phyloP scores from a whole-genome alignment of 192 early-diverging fungal species.

The Lunasporangiospora selenospora region DNA sequence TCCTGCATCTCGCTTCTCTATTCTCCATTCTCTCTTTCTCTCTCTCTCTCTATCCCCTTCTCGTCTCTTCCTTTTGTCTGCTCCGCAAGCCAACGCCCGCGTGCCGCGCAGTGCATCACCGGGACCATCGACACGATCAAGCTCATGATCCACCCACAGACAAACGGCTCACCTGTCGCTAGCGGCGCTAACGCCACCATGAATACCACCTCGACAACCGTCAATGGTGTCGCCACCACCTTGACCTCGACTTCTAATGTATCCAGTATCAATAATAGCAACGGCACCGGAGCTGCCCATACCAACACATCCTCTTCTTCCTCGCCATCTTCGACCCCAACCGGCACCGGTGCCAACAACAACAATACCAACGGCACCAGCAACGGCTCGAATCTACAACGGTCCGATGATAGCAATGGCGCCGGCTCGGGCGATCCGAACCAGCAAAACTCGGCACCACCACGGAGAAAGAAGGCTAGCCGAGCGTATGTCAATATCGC shows the following conservation, averaged over 20 bases:
- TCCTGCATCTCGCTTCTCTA: not conserved
- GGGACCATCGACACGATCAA: constrained; percentile 43
- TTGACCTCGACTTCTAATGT: too few species aligned
- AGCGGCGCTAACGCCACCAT: constrained; percentile 9
- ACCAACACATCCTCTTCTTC: not conserved
- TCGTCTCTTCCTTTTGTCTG: not conserved
- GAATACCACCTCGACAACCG: constrained; percentile 18
- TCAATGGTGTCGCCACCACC: too few species aligned
- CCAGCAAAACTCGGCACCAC: constrained; percentile 23
- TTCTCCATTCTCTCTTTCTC: not conserved
- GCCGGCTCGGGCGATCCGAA: constrained; percentile 36
- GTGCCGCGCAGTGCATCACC: too few species aligned
- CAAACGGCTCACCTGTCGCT: not conserved
- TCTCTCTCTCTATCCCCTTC: not conserved
- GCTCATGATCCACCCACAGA: constrained; percentile 34
- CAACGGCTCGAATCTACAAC: not conserved
- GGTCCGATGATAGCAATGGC: constrained; percentile 1
- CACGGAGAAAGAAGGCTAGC: constrained; percentile 61
- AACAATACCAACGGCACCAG: constrained; percentile 8
- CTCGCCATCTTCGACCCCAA: not conserved
- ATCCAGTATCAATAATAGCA: too few species aligned
- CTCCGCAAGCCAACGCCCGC: constrained; percentile 6
- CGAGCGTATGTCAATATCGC: constrained; percentile 47
- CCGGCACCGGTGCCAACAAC: not conserved
- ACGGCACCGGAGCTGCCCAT: constrained; percentile 3